Base-by-base conservation (phyloP, 1,284 basidiomycete species). In the Ceratobasidium sp. region DNA sequence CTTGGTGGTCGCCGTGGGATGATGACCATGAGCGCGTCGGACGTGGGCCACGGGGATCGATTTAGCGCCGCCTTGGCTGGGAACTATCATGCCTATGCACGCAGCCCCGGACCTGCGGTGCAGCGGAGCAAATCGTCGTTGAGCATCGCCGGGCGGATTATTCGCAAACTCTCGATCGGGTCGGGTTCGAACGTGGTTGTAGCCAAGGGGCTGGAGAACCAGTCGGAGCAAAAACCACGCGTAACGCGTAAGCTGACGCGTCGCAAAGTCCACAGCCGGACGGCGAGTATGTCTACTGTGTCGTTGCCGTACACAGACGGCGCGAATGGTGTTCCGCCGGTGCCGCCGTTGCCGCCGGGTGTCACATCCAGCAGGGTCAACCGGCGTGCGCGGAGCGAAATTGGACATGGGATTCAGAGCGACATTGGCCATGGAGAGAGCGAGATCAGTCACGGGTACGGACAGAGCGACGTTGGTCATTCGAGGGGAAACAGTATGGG, bases 51-150 rank as follows among this genome's bases (percentile, higher is more conserved):
- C 8, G 39, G 53, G 22, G 43, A 46, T 13, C 37, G 59, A 14
- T 41, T 41, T n/a, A 62, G 37, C 19, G 37, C 39, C 9, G 19
- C 27, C 2, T 9, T 62, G 13, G 41, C n/a, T 11, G 59, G 37
- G 14, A 46, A 27, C 27, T 39, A 46, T 16, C 46, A 62, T 27
- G 41, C 39, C 22, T 41, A 27, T 37, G 14, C 11, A 37, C 66
- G 54, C 13, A 31, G 31, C 14, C 24, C 31, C 19, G 11, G 24
- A 13, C 43, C 63, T 2, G 27, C 27, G 27, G 54, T 71, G 1
- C 66, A 71, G 14, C 66, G 66, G 27, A 71, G 66, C 54, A 46
- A 54, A n/a, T 71, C 66, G 66, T 59, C 66, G 22, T 48, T 71
- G 53, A 71, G 66, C 54, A 71, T 71, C 27, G 49, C 66, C 19